phyloP scores from a whole-genome alignment of 306 rosid species.

The Prunus fruticosa region DNA sequence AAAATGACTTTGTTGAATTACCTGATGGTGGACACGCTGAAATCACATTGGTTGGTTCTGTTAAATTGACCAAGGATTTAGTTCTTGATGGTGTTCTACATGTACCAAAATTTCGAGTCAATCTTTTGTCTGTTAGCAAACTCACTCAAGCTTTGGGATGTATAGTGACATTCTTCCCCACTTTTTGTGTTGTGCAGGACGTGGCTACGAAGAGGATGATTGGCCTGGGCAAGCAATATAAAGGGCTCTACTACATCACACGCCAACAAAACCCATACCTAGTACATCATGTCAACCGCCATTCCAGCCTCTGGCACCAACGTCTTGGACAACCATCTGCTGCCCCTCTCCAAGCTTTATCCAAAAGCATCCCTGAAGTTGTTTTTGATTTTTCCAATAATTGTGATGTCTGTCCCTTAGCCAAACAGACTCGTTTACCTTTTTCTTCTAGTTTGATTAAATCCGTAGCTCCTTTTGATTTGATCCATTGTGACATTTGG shows the following conservation, averaged over 20 bases:
- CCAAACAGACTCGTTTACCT: neutral
- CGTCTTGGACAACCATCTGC: neutral
- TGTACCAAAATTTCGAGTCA: neutral
- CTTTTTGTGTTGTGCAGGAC: neutral
- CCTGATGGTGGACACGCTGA: neutral
- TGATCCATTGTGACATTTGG: neutral
- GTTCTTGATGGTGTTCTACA: neutral
- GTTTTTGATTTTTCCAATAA: neutral
- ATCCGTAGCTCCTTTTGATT: neutral
- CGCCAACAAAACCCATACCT: neutral
- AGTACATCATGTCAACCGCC: neutral
- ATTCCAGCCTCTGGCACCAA: neutral
- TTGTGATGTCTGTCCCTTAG: neutral
- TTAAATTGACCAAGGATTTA: neutral
- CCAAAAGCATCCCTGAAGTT: neutral
- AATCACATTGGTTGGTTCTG: neutral
- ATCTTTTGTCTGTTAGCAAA: neutral
- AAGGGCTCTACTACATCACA: neutral
- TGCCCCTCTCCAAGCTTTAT: neutral
- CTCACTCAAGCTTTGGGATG: neutral
- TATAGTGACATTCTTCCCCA: neutral
- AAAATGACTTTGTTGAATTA: neutral
- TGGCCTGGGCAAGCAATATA: neutral
- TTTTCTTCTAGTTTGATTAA: neutral
- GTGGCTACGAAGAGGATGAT: conserved; percentile 3